These are phyloP conservation scores for Ophiostoma tasmaniense DNA, from an alignment of 2,329 filamentous ascomycete species.

Conservation along the genomic window DNA sequence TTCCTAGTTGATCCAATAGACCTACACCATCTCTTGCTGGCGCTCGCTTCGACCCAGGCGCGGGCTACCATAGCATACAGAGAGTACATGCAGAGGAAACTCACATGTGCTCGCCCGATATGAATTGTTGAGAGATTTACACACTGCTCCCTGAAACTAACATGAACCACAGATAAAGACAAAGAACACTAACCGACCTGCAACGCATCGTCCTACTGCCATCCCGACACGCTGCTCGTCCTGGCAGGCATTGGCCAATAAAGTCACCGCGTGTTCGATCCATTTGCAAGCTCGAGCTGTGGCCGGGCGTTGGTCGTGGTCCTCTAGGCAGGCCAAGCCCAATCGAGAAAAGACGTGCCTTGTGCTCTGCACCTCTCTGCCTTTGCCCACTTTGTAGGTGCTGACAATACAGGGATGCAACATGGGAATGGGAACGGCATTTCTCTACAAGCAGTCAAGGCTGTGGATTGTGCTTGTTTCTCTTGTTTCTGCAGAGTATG, in stretches of 20 bases:
- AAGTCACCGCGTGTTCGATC: constrained; percentile 19
- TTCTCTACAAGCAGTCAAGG: neutral
- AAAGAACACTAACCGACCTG: neutral
- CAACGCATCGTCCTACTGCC: neutral
- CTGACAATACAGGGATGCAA: neutral
- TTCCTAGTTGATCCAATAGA: neutral
- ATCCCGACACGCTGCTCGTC: neutral
- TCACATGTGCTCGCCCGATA: neutral
- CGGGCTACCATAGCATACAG: neutral
- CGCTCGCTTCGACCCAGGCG: neutral
- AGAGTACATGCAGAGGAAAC: neutral
- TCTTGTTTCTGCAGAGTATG: neutral
- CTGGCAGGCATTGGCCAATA: constrained; percentile 19
- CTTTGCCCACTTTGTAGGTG: neutral
- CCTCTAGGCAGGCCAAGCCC: neutral
- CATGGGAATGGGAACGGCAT: neutral
- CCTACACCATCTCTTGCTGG: neutral
- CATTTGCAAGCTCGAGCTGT: constrained; percentile 10
- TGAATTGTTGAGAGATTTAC: neutral
- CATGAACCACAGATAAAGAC: neutral
- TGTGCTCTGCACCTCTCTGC: too few relatives aligned
- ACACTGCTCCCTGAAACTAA: neutral
- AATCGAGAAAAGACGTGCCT: neutral
- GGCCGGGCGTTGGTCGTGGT: neutral
- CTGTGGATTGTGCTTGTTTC: neutral